phyloP scores from a whole-genome alignment of 208 protist species.

The Wallacemonas sp. region DNA sequence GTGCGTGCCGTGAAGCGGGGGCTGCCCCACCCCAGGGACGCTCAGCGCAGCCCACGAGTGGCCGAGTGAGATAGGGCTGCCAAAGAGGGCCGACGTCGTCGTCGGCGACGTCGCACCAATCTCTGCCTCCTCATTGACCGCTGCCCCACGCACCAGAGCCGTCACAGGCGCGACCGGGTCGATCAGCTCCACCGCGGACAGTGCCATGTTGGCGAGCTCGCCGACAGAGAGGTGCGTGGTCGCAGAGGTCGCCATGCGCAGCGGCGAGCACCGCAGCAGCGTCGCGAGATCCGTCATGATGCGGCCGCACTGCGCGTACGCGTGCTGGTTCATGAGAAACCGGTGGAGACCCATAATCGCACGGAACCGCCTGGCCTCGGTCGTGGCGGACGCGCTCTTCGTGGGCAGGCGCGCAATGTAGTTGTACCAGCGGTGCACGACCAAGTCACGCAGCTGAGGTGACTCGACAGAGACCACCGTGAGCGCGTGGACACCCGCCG shows the following conservation, averaged over 20 bases:
- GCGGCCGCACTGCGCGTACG: conserved; percentile 72
- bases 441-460: conserved; percentile 41
- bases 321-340: conserved; percentile 75
- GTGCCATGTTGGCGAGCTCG: conserved; percentile 63
- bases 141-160: no score
- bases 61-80: conserved; percentile 35
- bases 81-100: conserved; percentile 19
- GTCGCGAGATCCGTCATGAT: conserved; percentile 75
- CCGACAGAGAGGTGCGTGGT: conserved; percentile 39
- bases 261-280: conserved; percentile 67
- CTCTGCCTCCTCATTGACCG: conserved; percentile 9
- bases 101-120: background rate
- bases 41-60: conserved; percentile 28
- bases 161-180: conserved; percentile 32
- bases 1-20: background rate
- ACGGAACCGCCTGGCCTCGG: conserved; percentile 53
- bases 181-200: conserved; percentile 72
- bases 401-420: conserved; percentile 62
- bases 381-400: conserved; percentile 45
- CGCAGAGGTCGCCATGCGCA: conserved; percentile 31
- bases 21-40: background rate
- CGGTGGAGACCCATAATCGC: conserved; percentile 69
- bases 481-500: conserved; percentile 40
- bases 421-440: conserved; percentile 64
- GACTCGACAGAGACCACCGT: conserved; percentile 33